Conservation (phyloP, 352 stramenopile species). For the Phytophthora gonapodyides region DNA sequence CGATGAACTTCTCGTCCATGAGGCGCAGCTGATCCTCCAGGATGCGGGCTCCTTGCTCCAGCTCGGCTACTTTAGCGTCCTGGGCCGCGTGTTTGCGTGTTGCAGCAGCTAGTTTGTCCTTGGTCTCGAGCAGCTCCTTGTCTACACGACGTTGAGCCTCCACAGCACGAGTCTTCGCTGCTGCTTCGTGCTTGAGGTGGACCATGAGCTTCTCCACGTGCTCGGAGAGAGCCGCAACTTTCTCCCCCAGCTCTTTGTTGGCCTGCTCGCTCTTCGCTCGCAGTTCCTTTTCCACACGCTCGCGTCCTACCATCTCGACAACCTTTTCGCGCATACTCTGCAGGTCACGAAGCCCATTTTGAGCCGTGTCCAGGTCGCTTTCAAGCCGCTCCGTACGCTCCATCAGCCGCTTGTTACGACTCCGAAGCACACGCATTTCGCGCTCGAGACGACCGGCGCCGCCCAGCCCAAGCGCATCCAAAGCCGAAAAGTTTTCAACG, state of each 20-base stretch:
- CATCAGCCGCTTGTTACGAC: constrained; percentile 72
- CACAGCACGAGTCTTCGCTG: constrained; percentile 90
- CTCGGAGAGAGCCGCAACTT: constrained; percentile 92
- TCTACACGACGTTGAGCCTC: constrained; percentile 76
- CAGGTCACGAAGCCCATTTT: constrained; percentile 55
- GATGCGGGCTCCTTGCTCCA: constrained; percentile 93
- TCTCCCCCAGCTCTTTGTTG: constrained; percentile 73
- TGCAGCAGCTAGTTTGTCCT: constrained; percentile 61
- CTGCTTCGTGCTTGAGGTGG: constrained; percentile 95
- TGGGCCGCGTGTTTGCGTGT: constrained; percentile 84
- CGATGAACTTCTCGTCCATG: constrained; percentile 98
- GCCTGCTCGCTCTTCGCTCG: constrained; percentile 67
- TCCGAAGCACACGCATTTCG: constrained; percentile 68
- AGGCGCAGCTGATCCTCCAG: constrained; percentile 95
- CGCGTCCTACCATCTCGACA: constrained; percentile 76
- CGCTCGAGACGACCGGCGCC: constrained; percentile 65
- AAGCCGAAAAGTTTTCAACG: constrained; percentile 62
- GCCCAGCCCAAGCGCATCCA: constrained; percentile 59
- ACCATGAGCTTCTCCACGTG: constrained; percentile 98
- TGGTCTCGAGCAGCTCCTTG: constrained; percentile 77
- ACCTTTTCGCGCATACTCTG: constrained; percentile 77
- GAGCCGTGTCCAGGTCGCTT: constrained; percentile 52
- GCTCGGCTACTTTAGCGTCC: constrained; percentile 88
- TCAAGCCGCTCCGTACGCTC: constrained; percentile 57
- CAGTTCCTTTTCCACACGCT: constrained; percentile 89